Conservation (phyloP, 1,284 basidiomycete genomes). For the Chalciporus sp. region DNA sequence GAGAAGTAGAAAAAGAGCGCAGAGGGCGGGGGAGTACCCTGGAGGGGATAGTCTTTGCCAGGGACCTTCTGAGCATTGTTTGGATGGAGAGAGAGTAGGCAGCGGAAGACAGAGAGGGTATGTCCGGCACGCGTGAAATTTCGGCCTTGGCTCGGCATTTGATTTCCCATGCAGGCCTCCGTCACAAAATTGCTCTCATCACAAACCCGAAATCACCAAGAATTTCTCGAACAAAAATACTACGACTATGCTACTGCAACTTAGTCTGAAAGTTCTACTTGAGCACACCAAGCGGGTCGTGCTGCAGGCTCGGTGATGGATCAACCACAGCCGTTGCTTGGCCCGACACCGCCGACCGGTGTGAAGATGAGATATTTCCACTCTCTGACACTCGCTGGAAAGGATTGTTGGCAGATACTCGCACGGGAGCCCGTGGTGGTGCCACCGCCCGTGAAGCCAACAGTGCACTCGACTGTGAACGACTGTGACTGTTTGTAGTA, state of each 20-base stretch:
- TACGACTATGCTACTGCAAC: not conserved
- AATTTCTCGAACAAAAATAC: too few relatives aligned
- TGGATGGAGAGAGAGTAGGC: not conserved
- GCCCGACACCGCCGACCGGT: conserved; percentile 11
- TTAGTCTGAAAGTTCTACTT: conserved; percentile 29
- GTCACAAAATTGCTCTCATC: not conserved
- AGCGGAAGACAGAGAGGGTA: not conserved
- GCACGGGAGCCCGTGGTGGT: conserved; percentile 26
- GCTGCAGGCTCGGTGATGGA: conserved; percentile 39
- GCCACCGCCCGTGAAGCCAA: conserved; percentile 29
- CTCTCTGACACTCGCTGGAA: conserved; percentile 25
- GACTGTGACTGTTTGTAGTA: conserved; percentile 58
- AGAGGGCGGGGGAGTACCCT: conserved; percentile 49
- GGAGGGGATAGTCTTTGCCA: conserved; percentile 45
- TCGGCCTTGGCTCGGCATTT: conserved; percentile 13
- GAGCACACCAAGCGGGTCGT: conserved; percentile 68
- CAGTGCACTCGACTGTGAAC: conserved; percentile 44
- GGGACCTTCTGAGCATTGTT: conserved; percentile 36
- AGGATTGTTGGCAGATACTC: conserved; percentile 33
- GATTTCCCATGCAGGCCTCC: conserved; percentile 28
- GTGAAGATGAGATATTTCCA: conserved; percentile 3
- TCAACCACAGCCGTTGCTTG: conserved; percentile 34
- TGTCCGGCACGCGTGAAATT: conserved; percentile 17
- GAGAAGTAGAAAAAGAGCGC: conserved; percentile 65
- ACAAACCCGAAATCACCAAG: not conserved